phyloP scores from a whole-genome alignment of 2,329 filamentous ascomycete genomes.

The Aspergillus pseudoviridinutans region DNA sequence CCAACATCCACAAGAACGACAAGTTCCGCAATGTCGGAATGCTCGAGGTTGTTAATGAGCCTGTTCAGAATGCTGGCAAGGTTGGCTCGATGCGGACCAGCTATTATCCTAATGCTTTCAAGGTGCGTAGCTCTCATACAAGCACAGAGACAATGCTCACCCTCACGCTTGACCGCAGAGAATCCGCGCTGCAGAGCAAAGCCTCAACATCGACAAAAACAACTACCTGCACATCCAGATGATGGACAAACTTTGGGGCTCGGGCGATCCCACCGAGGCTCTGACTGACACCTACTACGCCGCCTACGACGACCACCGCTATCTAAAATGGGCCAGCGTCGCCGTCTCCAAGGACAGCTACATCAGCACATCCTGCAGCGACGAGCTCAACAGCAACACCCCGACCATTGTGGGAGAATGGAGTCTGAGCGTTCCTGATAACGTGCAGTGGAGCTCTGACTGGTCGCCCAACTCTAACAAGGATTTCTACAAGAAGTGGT shows the following conservation, averaged over 20 bases:
- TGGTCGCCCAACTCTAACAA: constrained; percentile 43
- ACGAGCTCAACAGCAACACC: constrained; percentile 41
- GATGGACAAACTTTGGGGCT: constrained; percentile 54
- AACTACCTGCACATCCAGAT: constrained; percentile 52
- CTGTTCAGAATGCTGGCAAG: constrained; percentile 38
- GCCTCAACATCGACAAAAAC: constrained; percentile 39
- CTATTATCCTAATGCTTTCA: constrained; percentile 49
- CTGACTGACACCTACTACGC: constrained; percentile 44
- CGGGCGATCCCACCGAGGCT: constrained; percentile 50
- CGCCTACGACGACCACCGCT: constrained; percentile 58
- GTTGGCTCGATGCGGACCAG: constrained; percentile 35
- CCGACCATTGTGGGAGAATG: constrained; percentile 58
- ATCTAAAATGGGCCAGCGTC: constrained; percentile 53
- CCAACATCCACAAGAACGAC: constrained; percentile 47
- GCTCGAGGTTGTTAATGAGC: constrained; percentile 58
- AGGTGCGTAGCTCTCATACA: constrained; percentile 17
- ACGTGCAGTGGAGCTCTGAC: constrained; percentile 43
- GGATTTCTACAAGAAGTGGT: constrained; percentile 56
- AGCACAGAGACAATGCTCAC: neutral
- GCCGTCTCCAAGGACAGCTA: constrained; percentile 47
- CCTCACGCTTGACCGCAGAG: constrained; percentile 15
- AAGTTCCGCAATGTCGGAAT: constrained; percentile 56
- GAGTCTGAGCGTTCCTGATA: constrained; percentile 50
- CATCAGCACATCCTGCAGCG: constrained; percentile 48
- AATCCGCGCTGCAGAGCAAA: constrained; percentile 49